Percentiles rank a stretch among this genome's conserved stretches.
These are phyloP conservation scores for Lolium rigidum DNA, from an alignment of 176 grass and related monocot genomes.

Conservation along the genomic window DNA sequence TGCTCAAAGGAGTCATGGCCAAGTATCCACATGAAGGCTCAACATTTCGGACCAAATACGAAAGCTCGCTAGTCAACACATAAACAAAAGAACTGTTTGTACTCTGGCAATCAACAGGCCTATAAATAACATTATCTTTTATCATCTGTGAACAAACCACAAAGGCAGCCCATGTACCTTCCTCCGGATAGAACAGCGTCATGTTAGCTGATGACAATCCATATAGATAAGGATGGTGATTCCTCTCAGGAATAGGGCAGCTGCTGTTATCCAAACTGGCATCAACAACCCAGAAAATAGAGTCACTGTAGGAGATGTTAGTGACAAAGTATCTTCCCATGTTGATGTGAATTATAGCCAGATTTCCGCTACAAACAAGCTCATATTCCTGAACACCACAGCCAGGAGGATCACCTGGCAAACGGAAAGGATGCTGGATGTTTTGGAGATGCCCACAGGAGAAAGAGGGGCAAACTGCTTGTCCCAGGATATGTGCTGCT, in stretches of 20 bases:
- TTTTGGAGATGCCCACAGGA: conserved; percentile 56
- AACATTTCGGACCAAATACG: rapidly evolving
- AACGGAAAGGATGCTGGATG: conserved; percentile 44
- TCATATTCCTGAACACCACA: conserved; percentile 35
- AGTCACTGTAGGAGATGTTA: conserved; percentile 14
- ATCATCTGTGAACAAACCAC: background rate
- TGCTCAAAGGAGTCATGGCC: background rate
- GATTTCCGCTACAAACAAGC: conserved; percentile 28
- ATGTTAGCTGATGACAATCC: background rate
- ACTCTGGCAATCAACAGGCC: background rate
- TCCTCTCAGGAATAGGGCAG: conserved; percentile 4
- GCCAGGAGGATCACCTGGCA: conserved; percentile 21
- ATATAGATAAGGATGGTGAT: background rate
- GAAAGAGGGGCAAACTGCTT: conserved; percentile 28
- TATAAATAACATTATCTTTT: background rate
- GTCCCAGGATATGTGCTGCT: background rate
- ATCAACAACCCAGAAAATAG: conserved; percentile 20
- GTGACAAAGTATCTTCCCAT: conserved; percentile 32
- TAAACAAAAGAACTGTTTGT: conserved; percentile 8
- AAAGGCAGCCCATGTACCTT: conserved; percentile 7
- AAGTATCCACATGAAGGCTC: conserved; percentile 22
- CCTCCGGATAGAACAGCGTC: background rate
- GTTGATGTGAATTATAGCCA: conserved; percentile 43
- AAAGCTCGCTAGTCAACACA: background rate
- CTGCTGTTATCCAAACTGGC: conserved; percentile 8